Evolutionary conservation across 805 yeast species (phyloP), one percentile per base, ranked within the genome.

Genomic region (Zygosaccharomyces siamensis): DNA sequence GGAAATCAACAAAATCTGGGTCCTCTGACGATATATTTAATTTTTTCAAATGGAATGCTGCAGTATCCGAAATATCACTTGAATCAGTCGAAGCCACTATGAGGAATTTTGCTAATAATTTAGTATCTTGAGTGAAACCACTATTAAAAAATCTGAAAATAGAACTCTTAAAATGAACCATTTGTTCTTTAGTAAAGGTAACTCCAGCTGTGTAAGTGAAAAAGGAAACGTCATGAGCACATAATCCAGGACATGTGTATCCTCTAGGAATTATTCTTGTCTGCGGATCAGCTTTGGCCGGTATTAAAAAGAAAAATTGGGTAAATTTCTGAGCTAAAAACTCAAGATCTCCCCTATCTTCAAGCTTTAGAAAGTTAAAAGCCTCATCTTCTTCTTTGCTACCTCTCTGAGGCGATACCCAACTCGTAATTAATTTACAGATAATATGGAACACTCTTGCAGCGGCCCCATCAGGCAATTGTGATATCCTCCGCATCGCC

Each of bases 151-250:
- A 63, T 14, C 61, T 57, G 26, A 71, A 59, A 1, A 78, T 68
- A 8, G 74, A 70, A 5, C 48, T 52, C 51, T 76, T 80, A 43
- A 69, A 72, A 5, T 49, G 56, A 1, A 67, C 53, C 37, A 87
- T 63, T 16, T 76, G 79, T 0, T 72, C 73, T 5, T 71, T 68
- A 46, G 77, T 77, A 58, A 78, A 81, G 0, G 77, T 64, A 0
- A 81, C 77, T 24, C 90, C 92, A 2, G 92, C 88, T 53, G 78
- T 78, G 46, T 73, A 75, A 0, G 88, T 83, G 56, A 88, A 79
- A 56, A 83, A 87, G 0, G 77, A 62, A 16, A 78, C 75, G 37
- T 84, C 89, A 0, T 61, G 61, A 0, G 72, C 63, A 11, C 83
- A 71, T 45, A 89, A 66, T 0, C 96, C 96, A 0, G 92, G 89